Percentiles rank a stretch among this genome's conserved stretches.
phyloP scores from a whole-genome alignment of 768 basidiomycete species.

The Leccinum uliginosum region DNA sequence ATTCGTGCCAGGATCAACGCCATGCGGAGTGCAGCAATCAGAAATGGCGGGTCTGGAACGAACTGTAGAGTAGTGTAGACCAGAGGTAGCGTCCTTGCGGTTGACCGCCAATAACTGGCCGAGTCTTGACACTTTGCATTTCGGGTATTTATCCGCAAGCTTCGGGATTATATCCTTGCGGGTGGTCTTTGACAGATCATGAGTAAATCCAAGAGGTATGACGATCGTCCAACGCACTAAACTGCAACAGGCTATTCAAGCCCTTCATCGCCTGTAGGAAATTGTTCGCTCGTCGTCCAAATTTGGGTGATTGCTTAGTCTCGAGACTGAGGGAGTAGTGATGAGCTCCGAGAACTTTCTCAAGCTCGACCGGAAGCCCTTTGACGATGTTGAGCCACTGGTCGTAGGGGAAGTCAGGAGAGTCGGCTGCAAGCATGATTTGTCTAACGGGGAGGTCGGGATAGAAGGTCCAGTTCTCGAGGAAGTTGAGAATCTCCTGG shows the following conservation, averaged over 20 bases:
- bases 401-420: too few species aligned
- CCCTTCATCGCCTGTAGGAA: slow-evolving; percentile 22
- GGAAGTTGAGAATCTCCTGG: too few species aligned
- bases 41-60: slow-evolving; percentile 3
- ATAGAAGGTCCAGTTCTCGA: too few species aligned
- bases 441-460: too few species aligned
- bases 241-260: slow-evolving; percentile 13
- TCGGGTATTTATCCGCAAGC: neutral
- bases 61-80: neutral
- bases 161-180: neutral
- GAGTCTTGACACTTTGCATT: slow-evolving; percentile 5
- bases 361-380: too few species aligned
- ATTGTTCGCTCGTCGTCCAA: neutral
- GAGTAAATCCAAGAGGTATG: neutral
- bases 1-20: slow-evolving; percentile 13
- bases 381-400: too few species aligned
- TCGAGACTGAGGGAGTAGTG: too few species aligned
- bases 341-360: too few species aligned
- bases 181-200: slow-evolving; percentile 5
- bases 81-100: slow-evolving; percentile 1
- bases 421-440: too few species aligned
- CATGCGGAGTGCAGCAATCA: slow-evolving; percentile 18
- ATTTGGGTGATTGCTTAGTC: too few species aligned
- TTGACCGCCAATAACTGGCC: slow-evolving; percentile 11
- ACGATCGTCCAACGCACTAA: slow-evolving; percentile 7